A percentile compares a stretch with the other conserved stretches of the same genome.
Conservation (phyloP, 2,329 filamentous ascomycete genomes). For the Calycina herbarum region DNA sequence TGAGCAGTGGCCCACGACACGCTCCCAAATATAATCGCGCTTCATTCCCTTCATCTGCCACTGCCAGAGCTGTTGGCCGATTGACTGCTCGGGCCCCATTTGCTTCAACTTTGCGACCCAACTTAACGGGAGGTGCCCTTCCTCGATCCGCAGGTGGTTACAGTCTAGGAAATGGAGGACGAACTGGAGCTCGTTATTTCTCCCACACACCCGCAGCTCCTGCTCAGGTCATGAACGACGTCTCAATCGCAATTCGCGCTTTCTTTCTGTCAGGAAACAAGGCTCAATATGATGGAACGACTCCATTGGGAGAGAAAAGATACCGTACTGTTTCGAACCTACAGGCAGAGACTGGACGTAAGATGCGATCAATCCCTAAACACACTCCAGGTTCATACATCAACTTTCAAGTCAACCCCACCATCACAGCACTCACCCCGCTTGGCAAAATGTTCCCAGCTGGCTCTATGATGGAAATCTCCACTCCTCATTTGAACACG, state of each 20-base stretch:
- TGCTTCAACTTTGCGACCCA: constrained; percentile 83
- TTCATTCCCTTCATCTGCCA: constrained; percentile 55
- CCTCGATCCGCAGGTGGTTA: constrained; percentile 91
- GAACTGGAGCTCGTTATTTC: constrained; percentile 77
- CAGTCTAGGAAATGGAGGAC: constrained; percentile 63
- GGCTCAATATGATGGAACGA: constrained; percentile 79
- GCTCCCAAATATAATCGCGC: constrained; percentile 49
- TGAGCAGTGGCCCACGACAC: constrained; percentile 36
- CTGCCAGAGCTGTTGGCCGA: constrained; percentile 56
- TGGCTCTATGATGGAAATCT: constrained; percentile 41
- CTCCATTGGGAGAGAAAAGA: constrained; percentile 70
- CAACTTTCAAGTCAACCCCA: constrained; percentile 86
- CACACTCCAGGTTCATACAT: constrained; percentile 73
- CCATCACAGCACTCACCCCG: constrained; percentile 82
- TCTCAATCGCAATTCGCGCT: constrained; percentile 88
- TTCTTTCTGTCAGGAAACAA: constrained; percentile 92
- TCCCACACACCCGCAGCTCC: constrained; percentile 83
- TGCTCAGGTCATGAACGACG: constrained; percentile 90
- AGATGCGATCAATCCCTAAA: constrained; percentile 60
- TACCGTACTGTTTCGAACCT: constrained; percentile 76
- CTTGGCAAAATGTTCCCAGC: constrained; percentile 57
- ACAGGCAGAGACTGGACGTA: constrained; percentile 71
- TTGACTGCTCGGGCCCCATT: constrained; percentile 80
- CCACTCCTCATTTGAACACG: constrained; percentile 68
- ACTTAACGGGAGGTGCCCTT: constrained; percentile 83